Evolutionary conservation across 805 yeast species (phyloP).

Genomic region (Cyberlindnera petersonii): DNA sequence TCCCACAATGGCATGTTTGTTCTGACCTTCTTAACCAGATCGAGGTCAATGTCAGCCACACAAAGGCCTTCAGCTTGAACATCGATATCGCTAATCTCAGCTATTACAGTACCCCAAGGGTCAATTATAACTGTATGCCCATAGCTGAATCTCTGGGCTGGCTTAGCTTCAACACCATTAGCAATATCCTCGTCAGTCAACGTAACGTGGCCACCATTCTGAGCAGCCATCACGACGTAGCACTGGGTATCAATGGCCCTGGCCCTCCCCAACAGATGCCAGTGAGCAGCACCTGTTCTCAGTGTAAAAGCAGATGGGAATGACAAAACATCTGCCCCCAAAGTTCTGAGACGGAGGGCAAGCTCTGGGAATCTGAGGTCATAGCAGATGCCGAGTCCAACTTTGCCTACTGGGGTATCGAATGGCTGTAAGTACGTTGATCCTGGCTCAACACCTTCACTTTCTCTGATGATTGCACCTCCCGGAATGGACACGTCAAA

Average conservation of each 20-base stretch:
- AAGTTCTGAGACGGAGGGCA: constrained; percentile 54
- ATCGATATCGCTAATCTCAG: constrained; percentile 47
- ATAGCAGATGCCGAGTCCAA: constrained; percentile 78
- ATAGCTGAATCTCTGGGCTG: constrained; percentile 57
- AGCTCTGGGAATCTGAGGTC: constrained; percentile 87
- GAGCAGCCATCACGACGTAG: constrained; percentile 87
- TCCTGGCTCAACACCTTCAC: constrained; percentile 82
- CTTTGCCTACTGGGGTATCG: constrained; percentile 52
- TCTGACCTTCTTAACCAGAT: constrained; percentile 47
- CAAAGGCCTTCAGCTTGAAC: constrained; percentile 42
- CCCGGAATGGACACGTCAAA: constrained; percentile 78
- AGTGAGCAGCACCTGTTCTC: constrained; percentile 88
- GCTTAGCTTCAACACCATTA: constrained; percentile 23
- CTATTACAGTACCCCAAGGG: constrained; percentile 84
- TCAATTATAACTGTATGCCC: constrained; percentile 87
- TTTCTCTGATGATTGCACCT: constrained; percentile 66
- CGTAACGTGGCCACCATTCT: constrained; percentile 59
- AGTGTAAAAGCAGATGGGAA: constrained; percentile 93
- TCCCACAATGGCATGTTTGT: constrained; percentile 71
- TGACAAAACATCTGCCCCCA: constrained; percentile 74
- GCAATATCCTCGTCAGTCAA: constrained; percentile 34
- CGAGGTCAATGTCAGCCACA: constrained; percentile 64
- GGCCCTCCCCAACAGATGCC: constrained; percentile 75
- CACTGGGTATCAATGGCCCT: constrained; percentile 88
- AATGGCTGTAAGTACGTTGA: constrained; percentile 48